Conservation (phyloP, 2,329 filamentous ascomycete genomes). For the Dactylellina drechsleri region DNA sequence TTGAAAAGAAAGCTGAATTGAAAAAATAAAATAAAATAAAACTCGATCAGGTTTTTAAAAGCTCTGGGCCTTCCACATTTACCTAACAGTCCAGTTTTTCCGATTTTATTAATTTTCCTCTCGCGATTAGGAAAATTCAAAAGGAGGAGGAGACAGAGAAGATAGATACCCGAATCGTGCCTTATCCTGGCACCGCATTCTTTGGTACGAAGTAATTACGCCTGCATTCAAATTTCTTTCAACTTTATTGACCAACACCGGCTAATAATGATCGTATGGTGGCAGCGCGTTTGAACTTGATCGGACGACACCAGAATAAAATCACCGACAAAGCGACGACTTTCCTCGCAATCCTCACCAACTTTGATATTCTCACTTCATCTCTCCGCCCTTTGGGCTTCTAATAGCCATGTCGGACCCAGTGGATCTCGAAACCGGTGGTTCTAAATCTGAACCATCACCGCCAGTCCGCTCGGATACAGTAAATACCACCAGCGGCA, state of each 20-base stretch:
- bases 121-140: background rate
- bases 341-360: background rate
- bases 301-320: constrained; percentile 1
- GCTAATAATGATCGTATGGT: constrained; percentile 10
- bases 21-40: background rate
- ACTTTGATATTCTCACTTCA: background rate
- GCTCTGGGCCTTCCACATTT: background rate
- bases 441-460: background rate
- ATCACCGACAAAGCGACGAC: background rate
- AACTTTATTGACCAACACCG: background rate
- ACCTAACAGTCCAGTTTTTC: background rate
- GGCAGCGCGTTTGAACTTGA: background rate
- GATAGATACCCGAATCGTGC: background rate
- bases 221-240: no score
- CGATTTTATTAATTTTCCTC: background rate
- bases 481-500: constrained; percentile 14
- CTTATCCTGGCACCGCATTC: background rate
- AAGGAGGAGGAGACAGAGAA: constrained; percentile 5
- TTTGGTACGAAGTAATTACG: no score
- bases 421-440: constrained; percentile 42
- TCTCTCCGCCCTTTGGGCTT: background rate
- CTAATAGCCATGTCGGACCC: constrained; percentile 21
- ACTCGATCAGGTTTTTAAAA: constrained; percentile 12
- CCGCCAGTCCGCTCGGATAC: background rate
- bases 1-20: constrained; percentile 1